Conservation (phyloP, 345 rosid species). For the Balakata baccata region DNA sequence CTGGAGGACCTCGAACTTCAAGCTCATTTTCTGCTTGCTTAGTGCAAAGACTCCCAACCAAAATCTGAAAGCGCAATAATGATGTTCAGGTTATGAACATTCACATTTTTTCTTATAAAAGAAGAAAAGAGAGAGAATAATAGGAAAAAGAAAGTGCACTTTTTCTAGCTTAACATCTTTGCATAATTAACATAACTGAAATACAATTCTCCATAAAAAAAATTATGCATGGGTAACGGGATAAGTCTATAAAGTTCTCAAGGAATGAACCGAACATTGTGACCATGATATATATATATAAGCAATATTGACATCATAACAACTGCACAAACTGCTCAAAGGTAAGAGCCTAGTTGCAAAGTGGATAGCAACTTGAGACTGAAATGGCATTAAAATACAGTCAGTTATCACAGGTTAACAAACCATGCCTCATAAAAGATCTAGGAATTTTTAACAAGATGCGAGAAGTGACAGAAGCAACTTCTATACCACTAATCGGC, state of each 20-base stretch:
- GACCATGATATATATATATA: too few species aligned
- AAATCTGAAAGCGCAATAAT: slow-evolving; percentile 48
- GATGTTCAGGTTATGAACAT: slow-evolving; percentile 12
- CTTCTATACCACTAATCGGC: slow-evolving; percentile 81
- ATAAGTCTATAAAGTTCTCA: background rate
- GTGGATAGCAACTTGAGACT: background rate
- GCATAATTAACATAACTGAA: background rate
- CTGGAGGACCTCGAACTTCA: slow-evolving; percentile 95
- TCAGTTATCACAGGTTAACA: background rate
- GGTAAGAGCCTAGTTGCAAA: background rate
- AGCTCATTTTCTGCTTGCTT: slow-evolving; percentile 76
- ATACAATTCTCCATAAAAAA: background rate
- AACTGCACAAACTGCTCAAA: background rate
- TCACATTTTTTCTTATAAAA: background rate
- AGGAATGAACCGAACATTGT: background rate
- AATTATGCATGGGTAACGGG: background rate
- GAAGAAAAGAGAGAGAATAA: background rate
- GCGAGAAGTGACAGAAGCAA: slow-evolving; percentile 15
- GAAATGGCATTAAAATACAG: background rate
- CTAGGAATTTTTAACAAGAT: slow-evolving; percentile 7
- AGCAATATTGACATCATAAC: background rate
- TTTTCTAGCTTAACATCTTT: background rate
- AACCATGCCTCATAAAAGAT: background rate
- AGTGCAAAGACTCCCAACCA: slow-evolving; percentile 51
- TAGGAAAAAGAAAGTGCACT: background rate